A percentile compares a stretch with the other conserved stretches of the same genome.
These are phyloP conservation scores for Hymenochaete sp. DNA, from an alignment of 1,284 basidiomycete species.

Conservation along the genomic window DNA sequence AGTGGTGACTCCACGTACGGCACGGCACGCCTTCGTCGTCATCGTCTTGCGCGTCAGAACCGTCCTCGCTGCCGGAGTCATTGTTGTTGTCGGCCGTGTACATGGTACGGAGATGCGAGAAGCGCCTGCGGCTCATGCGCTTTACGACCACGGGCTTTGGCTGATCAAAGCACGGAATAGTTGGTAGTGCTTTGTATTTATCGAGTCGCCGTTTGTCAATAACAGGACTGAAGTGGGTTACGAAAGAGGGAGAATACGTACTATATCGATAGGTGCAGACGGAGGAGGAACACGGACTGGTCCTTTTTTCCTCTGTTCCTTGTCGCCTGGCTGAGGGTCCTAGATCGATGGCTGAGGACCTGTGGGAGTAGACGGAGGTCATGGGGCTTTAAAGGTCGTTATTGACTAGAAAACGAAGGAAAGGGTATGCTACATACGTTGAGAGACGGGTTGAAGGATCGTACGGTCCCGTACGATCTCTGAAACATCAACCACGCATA, in stretches of 20 bases:
- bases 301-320: constrained; percentile 9
- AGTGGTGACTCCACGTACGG: constrained; percentile 39
- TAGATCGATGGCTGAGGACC: constrained; percentile 5
- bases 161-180: no score
- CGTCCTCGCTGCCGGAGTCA: constrained; percentile 17
- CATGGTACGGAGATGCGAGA: constrained; percentile 20
- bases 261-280: constrained; percentile 15
- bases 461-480: no score
- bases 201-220: not conserved
- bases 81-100: constrained; percentile 15
- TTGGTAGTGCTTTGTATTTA: not conserved
- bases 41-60: constrained; percentile 16
- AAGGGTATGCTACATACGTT: no score
- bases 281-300: constrained; percentile 15
- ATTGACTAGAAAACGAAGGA: no score
- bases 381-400: no score
- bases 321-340: constrained; percentile 4
- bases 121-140: constrained; percentile 10
- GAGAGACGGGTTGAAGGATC: no score
- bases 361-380: no score
- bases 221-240: not conserved
- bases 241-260: constrained; percentile 1
- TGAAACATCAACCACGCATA: no score
- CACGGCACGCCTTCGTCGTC: constrained; percentile 23
- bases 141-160: constrained; percentile 14